Evolutionary conservation across 202 grass and related monocot species (phyloP), one percentile per base, ranked within the genome.

Genomic region (Dendrocalamus latiflorus): DNA sequence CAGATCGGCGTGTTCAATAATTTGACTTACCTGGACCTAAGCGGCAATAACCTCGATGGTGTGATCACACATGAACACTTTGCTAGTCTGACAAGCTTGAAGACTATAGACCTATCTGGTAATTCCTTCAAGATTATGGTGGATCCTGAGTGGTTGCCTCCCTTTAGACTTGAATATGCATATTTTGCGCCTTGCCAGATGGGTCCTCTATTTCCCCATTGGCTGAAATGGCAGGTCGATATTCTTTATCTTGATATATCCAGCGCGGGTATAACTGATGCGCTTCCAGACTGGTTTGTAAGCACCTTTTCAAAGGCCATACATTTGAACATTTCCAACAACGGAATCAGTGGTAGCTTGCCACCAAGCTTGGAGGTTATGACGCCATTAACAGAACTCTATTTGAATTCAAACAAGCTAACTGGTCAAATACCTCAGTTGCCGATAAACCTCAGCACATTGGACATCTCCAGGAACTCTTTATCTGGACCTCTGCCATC

Each of bases 31-130:
- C 6, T 86, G 9, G 2, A 36, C 26, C 34, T 89, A 4, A 11
- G 17, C 43, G 1, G 53, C 30, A 92, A 89, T 81, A 25, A 3
- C 1, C 22, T 92, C 1, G 11, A 33, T 26, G 83, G 86, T 55
- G 10, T 83, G 17, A 28, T 89, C 3, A 64, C 68, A 51, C 51
- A 89, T 36, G 2, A 75, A 24, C 86, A 92, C 51, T 42, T 92
- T 9, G 33, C 1, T 48, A 25, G 53, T 21, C 41, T 92, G 2
- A 39, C 16, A 6, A 79, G 14, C 20, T 75, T 92, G 17, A 15
- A 18, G 6, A 6, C 2, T 6, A 24, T 75, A 55, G 11, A 58
- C 36, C 9, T 75, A 1, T 75, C 53, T 6, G 4, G 6, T 1
- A 75, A 57, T 41, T 9, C 13, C 14, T 39, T 88, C 30, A 76